A percentile compares a stretch with the other conserved stretches of the same genome.
Evolutionary conservation across 805 yeast species (phyloP).

Genomic region (Torulaspora quercuum): DNA sequence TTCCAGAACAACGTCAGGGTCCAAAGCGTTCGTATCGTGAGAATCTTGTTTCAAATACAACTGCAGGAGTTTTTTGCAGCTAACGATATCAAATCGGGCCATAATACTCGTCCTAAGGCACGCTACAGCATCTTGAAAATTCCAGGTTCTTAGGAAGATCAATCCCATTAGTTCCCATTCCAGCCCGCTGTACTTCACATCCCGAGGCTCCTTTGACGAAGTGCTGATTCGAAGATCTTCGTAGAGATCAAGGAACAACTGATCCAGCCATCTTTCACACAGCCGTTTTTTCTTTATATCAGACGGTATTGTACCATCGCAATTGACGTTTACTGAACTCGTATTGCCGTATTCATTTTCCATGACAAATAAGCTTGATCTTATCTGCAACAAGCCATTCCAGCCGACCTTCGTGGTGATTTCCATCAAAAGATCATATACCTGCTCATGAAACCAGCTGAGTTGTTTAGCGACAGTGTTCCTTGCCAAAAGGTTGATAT

Average conservation of each 20-base stretch:
- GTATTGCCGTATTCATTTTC: constrained; percentile 53
- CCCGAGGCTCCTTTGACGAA: constrained; percentile 28
- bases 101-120: constrained; percentile 53
- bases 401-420: constrained; percentile 74
- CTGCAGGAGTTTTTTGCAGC: constrained; percentile 48
- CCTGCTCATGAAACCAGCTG: constrained; percentile 36
- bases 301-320: constrained; percentile 20
- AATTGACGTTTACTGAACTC: constrained; percentile 4
- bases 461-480: constrained; percentile 30
- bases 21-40: constrained; percentile 21
- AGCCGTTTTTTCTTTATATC: constrained; percentile 28
- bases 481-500: constrained; percentile 28
- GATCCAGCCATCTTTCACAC: constrained; percentile 37
- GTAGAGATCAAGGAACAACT: constrained; percentile 35
- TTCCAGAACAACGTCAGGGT: constrained; percentile 41
- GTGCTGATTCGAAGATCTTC: constrained; percentile 37
- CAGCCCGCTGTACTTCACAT: constrained; percentile 52
- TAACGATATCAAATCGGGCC: constrained; percentile 61
- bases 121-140: constrained; percentile 47
- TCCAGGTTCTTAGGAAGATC: constrained; percentile 47
- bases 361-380: constrained; percentile 78
- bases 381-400: constrained; percentile 64
- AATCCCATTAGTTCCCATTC: constrained; percentile 75
- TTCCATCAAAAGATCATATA: constrained; percentile 67
- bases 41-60: constrained; percentile 32